These are phyloP conservation scores for Prinsepia uniflora DNA, from an alignment of 306 rosid species.

Conservation along the genomic window DNA sequence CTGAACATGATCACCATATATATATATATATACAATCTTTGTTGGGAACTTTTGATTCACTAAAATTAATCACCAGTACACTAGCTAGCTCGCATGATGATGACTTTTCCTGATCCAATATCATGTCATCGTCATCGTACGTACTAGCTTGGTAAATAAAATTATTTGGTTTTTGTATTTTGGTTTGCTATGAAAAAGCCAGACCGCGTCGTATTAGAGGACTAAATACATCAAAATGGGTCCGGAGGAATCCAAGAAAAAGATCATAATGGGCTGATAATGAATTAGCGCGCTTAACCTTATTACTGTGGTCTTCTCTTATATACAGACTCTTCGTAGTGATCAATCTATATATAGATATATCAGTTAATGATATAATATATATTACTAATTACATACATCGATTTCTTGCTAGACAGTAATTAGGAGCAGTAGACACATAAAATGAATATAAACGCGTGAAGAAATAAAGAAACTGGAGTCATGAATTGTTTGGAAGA, in stretches of 20 bases:
- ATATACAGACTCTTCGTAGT: not conserved
- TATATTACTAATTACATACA: too few species aligned
- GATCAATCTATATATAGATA: not conserved
- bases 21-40: too few species aligned
- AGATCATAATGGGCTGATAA: not conserved
- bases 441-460: not conserved
- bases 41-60: not conserved
- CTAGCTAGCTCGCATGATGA: not conserved
- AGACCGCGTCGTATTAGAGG: conserved; percentile 52
- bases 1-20: too few species aligned
- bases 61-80: not conserved
- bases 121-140: not conserved
- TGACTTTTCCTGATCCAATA: not conserved
- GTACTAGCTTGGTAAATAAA: not conserved
- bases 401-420: too few species aligned
- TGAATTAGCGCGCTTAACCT: not conserved
- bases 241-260: conserved; percentile 28
- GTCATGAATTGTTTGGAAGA: not conserved
- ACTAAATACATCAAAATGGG: conserved; percentile 29
- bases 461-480: not conserved
- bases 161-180: conserved; percentile 8
- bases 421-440: too few species aligned
- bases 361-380: too few species aligned
- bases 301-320: not conserved
- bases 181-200: conserved; percentile 50